Percentiles rank a stretch among this genome's conserved stretches.
Conservation (phyloP, 441 rosid genomes). For the Populus hybrid region DNA sequence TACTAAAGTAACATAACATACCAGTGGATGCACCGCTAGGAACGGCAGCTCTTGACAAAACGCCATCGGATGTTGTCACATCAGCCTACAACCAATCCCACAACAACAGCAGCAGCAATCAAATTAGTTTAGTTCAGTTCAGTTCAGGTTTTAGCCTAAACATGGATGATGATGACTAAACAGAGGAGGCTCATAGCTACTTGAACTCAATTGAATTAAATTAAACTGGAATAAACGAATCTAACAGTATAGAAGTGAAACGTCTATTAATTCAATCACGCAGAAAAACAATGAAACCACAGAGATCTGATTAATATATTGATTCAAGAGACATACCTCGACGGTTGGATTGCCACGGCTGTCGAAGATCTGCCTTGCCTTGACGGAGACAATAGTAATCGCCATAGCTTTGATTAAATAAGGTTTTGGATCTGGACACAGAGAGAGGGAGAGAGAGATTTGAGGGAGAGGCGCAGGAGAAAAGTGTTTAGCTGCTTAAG, state of each 20-base stretch:
- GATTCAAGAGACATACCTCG: conserved; percentile 48
- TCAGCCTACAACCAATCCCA: conserved; percentile 46
- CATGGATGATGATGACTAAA: background rate
- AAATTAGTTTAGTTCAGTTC: background rate
- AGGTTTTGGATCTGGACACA: conserved; percentile 25
- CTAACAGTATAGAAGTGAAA: background rate
- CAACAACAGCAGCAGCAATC: background rate
- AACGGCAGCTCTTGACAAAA: conserved; percentile 65
- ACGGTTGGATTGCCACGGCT: conserved; percentile 98
- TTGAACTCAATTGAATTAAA: conserved; percentile 3
- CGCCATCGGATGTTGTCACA: conserved; percentile 44
- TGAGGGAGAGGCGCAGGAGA: background rate
- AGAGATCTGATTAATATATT: background rate
- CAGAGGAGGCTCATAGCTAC: background rate
- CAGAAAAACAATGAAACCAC: background rate
- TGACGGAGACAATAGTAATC: conserved; percentile 45
- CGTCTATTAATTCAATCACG: background rate
- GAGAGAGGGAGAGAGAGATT: background rate
- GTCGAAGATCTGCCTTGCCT: conserved; percentile 92
- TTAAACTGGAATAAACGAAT: background rate
- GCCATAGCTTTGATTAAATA: conserved; percentile 37
- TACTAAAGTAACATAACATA: conserved; percentile 20
- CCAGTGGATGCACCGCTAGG: conserved; percentile 98
- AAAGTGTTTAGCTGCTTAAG: background rate
- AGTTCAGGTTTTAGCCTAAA: background rate